Percentiles rank a stretch among this genome's conserved stretches.
Evolutionary conservation across 148 eudicot genomes (phyloP).

Genomic region (Tetragonia tetragonoides): DNA sequence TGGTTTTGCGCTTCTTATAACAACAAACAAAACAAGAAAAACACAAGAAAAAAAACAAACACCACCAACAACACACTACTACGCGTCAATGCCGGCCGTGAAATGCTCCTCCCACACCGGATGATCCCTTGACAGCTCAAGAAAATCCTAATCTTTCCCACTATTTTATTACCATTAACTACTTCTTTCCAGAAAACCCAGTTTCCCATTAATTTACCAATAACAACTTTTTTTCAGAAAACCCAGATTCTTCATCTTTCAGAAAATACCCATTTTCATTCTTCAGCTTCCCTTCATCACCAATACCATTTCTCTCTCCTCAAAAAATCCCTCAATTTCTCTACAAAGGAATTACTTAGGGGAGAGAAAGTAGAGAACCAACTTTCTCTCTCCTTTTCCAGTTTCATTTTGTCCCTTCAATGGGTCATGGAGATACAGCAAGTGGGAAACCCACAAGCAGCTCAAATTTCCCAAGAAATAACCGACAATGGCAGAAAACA

Average conservation of each 20-base stretch:
- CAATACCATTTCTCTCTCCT: not conserved
- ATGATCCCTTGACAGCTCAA: not conserved
- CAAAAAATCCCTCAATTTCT: not conserved
- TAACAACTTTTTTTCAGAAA: not conserved
- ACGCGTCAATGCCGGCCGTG: constrained; percentile 12
- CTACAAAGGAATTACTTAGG: not conserved
- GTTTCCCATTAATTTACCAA: not conserved
- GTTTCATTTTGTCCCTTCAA: not conserved
- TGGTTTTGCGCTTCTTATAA: too few species aligned
- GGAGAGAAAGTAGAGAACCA: not conserved
- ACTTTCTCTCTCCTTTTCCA: not conserved
- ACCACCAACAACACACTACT: not conserved
- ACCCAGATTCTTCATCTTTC: not conserved
- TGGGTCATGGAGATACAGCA: constrained; percentile 26
- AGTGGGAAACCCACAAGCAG: constrained; percentile 26
- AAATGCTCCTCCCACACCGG: constrained; percentile 10
- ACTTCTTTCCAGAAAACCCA: not conserved
- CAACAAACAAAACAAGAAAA: not conserved
- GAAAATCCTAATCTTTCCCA: not conserved
- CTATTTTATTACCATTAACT: not conserved
- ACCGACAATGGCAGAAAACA: constrained; percentile 54
- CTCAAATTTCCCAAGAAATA: constrained; percentile 18
- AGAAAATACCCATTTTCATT: not conserved
- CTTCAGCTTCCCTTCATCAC: not conserved
- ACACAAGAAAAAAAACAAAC: not conserved